Base-by-base conservation (phyloP, 2,329 filamentous ascomycete genomes). In the Fusarium sp. region DNA sequence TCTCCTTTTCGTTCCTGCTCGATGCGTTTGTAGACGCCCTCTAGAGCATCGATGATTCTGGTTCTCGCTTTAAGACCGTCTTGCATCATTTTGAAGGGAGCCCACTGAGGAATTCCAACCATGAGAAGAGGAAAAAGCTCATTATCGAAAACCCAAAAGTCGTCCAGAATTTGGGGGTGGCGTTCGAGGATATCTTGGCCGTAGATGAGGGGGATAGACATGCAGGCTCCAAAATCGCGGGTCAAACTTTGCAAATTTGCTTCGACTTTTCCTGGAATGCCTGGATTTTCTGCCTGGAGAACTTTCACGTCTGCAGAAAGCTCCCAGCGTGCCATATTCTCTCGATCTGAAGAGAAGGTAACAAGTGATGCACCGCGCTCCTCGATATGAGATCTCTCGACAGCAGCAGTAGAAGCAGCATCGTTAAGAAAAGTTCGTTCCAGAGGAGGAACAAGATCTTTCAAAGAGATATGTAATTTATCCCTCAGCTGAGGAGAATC, bases 141-240 rank as follows among this genome's bases (percentile, higher is more conserved):
- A 27, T 71, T 73, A n/a, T 75, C 73, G 16, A 75, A 75, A 8
- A 56, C 60, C 65, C 71, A 75, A 18, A 75, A 65, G 20, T 75
- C 73, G 11, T 71, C 61, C 0, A 75, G 58, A 0, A 75, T 29
- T 2, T 18, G 10, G 4, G 63, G 68, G 16, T 68, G 57, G 5
- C 59, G 54, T 11, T 72, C 59, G 1, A 75, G 55, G 2, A 75
- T 32, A 20, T 74, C 70, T 16, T 74, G 56, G 5, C 73, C 73
- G 25, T 73, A 74, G 10, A 75, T 57, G 1, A 70, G 44, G 4
- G 73, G 70, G 8, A 74, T 72, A 5, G 72, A 53, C 22, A 75
- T 70, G 27, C 72, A 74, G 4, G 68, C 70, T 20, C 72, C 73
- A 30, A 75, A 72, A 15, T 75, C 73, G n/a, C 72, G 42, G 7